phyloP scores from a whole-genome alignment of 1,284 basidiomycete genomes.

The Pyrrhoderma lamaoense region DNA sequence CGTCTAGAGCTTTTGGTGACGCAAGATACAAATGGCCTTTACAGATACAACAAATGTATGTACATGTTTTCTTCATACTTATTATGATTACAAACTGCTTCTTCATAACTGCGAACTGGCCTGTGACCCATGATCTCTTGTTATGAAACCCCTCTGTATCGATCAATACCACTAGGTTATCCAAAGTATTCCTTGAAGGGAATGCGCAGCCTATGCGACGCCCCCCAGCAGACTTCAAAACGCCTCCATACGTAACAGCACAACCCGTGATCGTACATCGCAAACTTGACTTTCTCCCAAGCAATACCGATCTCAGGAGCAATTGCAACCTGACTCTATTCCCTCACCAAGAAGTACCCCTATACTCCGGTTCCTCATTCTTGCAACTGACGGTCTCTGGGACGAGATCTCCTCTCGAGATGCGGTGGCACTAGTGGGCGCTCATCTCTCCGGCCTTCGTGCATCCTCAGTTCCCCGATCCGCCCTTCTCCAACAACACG shows the following conservation, averaged over 20 bases:
- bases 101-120: conserved; percentile 2
- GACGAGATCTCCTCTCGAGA: conserved; percentile 94
- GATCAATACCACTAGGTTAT: conserved; percentile 41
- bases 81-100: background rate
- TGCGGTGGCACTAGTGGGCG: conserved; percentile 85
- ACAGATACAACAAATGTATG: conserved; percentile 62
- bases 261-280: conserved; percentile 84
- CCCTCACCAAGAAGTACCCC: conserved; percentile 11
- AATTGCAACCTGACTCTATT: too few relatives aligned
- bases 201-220: conserved; percentile 54
- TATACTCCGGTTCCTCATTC: conserved; percentile 51
- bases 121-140: conserved; percentile 4
- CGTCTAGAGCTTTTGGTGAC: conserved; percentile 92
- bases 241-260: conserved; percentile 94
- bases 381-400: conserved; percentile 86
- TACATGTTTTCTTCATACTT: background rate
- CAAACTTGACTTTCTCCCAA: conserved; percentile 44
- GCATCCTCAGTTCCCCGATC: conserved; percentile 50
- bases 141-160: background rate
- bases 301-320: too few relatives aligned
- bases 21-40: conserved; percentile 88
- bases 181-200: conserved; percentile 58
- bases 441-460: conserved; percentile 69
- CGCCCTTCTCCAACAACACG: conserved; percentile 39
- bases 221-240: conserved; percentile 59